Percentiles rank a stretch among this genome's conserved stretches.
These are phyloP conservation scores for Pythium angustatum DNA, from an alignment of 352 stramenopile species.

Conservation along the genomic window DNA sequence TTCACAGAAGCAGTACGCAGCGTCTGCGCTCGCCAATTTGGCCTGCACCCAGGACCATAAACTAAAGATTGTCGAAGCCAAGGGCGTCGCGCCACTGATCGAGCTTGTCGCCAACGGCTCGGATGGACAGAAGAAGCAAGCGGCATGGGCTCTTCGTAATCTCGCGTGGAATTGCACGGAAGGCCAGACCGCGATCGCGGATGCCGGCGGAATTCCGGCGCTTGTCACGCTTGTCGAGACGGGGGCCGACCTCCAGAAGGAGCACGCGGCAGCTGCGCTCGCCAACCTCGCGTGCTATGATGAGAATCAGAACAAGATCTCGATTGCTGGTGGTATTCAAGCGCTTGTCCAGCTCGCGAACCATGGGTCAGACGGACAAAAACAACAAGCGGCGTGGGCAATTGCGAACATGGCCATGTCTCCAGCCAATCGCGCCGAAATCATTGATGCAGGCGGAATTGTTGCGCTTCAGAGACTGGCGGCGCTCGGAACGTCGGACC, in stretches of 20 bases:
- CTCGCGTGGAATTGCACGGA: conserved; percentile 25
- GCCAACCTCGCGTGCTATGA: conserved; percentile 20
- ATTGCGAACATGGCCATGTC: conserved; percentile 24
- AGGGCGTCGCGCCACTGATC: conserved; percentile 7
- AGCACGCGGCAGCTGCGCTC: conserved; percentile 23
- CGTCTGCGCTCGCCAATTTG: conserved; percentile 23
- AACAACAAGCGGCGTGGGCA: conserved; percentile 27
- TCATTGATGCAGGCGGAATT: conserved; percentile 22
- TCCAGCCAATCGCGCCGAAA: conserved; percentile 1
- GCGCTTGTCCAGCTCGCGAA: conserved; percentile 17
- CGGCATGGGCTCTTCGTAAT: conserved; percentile 24
- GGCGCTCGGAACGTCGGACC: conserved; percentile 4
- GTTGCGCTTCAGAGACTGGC: conserved; percentile 11
- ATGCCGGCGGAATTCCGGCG: conserved; percentile 12
- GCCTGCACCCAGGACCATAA: conserved; percentile 21
- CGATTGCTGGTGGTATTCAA: conserved; percentile 11
- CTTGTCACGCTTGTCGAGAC: conserved; percentile 13
- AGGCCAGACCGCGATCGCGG: conserved; percentile 13
- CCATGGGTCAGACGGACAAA: conserved; percentile 17
- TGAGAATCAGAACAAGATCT: conserved; percentile 15
- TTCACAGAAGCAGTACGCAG: conserved; percentile 24
- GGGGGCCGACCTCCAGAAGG: conserved; percentile 15
- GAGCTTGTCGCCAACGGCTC: conserved; percentile 15
- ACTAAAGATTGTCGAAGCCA: conserved; percentile 13
- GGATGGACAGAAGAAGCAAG: conserved; percentile 27